Base-by-base conservation (phyloP, 805 yeast genomes). In the Metschnikowia noctiluminum region DNA sequence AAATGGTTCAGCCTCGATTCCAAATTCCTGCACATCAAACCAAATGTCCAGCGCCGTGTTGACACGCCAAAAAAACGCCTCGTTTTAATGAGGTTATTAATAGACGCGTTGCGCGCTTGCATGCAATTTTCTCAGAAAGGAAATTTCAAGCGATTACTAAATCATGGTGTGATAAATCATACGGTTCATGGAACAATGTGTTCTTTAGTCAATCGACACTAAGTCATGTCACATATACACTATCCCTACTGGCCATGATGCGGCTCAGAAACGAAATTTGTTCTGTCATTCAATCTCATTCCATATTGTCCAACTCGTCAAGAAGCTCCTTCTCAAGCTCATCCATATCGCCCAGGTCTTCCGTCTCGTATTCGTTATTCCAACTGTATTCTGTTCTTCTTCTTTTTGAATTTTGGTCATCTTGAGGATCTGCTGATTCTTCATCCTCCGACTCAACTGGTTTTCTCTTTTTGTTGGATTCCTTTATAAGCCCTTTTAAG, bases 281-380 rank as follows among this genome's bases (percentile, higher is more conserved):
- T n/a, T n/a, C n/a, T n/a, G 36, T 8, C 36, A 34, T 34, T 12
- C n/a, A 36, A 12, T 15, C 41, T 10, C 34, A 45, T 3, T 43
- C 50, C 47, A 48, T 48, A 28, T 76, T 78, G 47, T 79, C 82
- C 54, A 81, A 64, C 32, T 82, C 81, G 56, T 57, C 84, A 69
- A 77, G 62, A 40, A 78, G 62, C 55, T 77, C 80, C 51, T 73
- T 70, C 53, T 78, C 82, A 34, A 76, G 71, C 42, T 76, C 80
- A 43, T 76, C 79, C 42, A 73, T 64, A 28, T 71, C 74, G 30
- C 55, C 60, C 1, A 16, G 28, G n/a, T 52, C 55, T 6, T 55
- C 54, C 30, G 42, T 53, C 12, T 43, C 54, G n/a, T 35, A 42
- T 11, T 40, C 53, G 16, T 40, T 51, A 11, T 40, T 54, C 14